Base-by-base conservation (phyloP, 768 basidiomycete species). In the Sporobolomyces phaffii region DNA sequence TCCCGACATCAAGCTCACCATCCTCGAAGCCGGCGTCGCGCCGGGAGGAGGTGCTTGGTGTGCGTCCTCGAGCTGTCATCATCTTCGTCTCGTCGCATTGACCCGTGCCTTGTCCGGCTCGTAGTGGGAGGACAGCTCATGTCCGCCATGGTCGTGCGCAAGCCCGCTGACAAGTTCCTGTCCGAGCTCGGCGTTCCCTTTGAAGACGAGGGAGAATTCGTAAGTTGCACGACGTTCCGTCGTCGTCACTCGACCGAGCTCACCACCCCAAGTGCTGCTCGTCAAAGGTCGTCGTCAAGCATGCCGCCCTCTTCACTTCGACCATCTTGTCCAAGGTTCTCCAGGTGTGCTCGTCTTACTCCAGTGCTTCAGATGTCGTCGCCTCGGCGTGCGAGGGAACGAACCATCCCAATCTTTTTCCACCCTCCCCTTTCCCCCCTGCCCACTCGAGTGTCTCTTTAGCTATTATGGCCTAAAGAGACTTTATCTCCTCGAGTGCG, bases 131-230 rank as follows among this genome's bases (percentile, higher is more conserved):
- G 68, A 1, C 87, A 88, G 77, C 79, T 88, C 60, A 88, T 89
- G 88, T 84, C 84, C 1, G 84, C 87, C 0, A 89, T 89, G 87
- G 87, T 85, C 60, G 84, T 89, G 64, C 84, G 87, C 68, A 89
- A 89, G 78, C 88, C 87, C 5, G 87, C 86, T 0, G 84, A 89
- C 75, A 77, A 79, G 52, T 88, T 90, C 81, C 81, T 89, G 49
- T 79, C 80, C 18, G 85, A 86, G 76, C 76, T 89, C 54, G 86
- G 84, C 29, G 83, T 90, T 26, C 83, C 84, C 1, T 89, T 84
- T 76, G 87, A 89, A 70, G 88, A 89, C 75, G 87, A 89, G 76
- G 87, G 87, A 60, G 68, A 81, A 33, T 89, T 85, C 74, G 87
- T 88, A 85, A 44, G 54, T 45, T 41, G 5, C 3, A 6, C 31